Percentiles rank a stretch among this genome's conserved stretches.
Evolutionary conservation across 192 early-diverging fungal species (phyloP).

Genomic region (Mortierella alpina): DNA sequence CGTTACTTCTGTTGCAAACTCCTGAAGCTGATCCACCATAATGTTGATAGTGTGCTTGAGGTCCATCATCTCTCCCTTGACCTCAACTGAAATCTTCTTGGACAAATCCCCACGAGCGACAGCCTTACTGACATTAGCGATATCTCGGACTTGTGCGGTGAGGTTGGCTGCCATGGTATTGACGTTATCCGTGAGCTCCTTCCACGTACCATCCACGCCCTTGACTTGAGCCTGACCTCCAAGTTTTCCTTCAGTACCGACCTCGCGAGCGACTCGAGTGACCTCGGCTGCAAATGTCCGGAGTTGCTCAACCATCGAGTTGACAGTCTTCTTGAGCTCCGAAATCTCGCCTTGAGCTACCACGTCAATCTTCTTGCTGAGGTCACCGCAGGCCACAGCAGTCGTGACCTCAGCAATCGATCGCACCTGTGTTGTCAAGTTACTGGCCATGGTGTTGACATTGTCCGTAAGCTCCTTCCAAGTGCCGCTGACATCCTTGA

Average conservation of each 20-base stretch:
- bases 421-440: too few relatives aligned
- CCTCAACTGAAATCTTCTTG: constrained; percentile 62
- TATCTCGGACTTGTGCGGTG: constrained; percentile 69
- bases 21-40: constrained; percentile 75
- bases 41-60: constrained; percentile 70
- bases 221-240: constrained; percentile 33
- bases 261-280: too few relatives aligned
- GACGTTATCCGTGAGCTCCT: constrained; percentile 71
- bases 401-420: constrained; percentile 63
- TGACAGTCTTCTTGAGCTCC: too few relatives aligned
- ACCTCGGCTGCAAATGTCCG: too few relatives aligned
- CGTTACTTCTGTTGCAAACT: constrained; percentile 76
- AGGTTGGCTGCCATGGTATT: constrained; percentile 76
- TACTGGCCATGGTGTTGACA: constrained; percentile 74
- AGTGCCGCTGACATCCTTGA: too few relatives aligned
- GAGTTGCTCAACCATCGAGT: too few relatives aligned
- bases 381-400: too few relatives aligned
- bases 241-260: too few relatives aligned
- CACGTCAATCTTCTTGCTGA: background rate
- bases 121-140: constrained; percentile 68
- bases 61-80: constrained; percentile 66
- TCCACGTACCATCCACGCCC: constrained; percentile 70
- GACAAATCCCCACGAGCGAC: constrained; percentile 67
- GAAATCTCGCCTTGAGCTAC: too few relatives aligned
- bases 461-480: too few relatives aligned